phyloP scores from a whole-genome alignment of 257 asterid species.

The Petunia axillaris region DNA sequence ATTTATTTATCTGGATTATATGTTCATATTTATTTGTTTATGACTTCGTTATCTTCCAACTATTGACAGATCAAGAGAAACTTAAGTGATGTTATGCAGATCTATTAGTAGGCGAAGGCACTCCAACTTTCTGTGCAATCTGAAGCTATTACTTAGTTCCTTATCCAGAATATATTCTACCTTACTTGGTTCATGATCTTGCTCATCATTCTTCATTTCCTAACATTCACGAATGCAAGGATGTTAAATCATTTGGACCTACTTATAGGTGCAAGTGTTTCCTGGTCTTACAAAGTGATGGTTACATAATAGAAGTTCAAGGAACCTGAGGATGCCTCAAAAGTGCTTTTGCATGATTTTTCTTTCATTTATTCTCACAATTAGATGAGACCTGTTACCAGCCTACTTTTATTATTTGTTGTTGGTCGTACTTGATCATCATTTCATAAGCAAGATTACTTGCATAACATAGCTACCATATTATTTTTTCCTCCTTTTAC shows the following conservation, averaged over 20 bases:
- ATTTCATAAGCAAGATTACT: constrained; percentile 9
- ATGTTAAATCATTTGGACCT: constrained; percentile 71
- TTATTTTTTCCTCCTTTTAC: neutral
- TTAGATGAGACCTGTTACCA: neutral
- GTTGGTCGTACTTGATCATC: neutral
- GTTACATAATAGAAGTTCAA: constrained; percentile 11
- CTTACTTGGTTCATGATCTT: constrained; percentile 90
- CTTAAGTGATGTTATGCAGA: constrained; percentile 83
- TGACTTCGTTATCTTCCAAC: constrained; percentile 32
- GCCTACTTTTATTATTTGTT: constrained; percentile 15
- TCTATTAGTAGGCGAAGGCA: constrained; percentile 80
- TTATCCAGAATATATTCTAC: constrained; percentile 82
- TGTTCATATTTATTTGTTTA: constrained; percentile 3
- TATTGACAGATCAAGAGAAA: constrained; percentile 75
- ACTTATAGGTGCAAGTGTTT: constrained; percentile 77
- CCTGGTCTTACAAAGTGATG: constrained; percentile 30
- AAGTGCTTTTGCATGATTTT: neutral
- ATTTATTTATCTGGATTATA: neutral
- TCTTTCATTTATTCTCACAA: neutral
- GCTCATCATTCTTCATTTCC: constrained; percentile 90
- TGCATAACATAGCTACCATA: neutral
- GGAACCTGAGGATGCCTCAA: neutral
- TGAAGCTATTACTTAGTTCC: constrained; percentile 56
- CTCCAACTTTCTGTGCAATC: constrained; percentile 65
- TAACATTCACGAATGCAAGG: constrained; percentile 77